Percentiles rank a stretch among this genome's conserved stretches.
phyloP scores from a whole-genome alignment of 148 eudicot species.

The Cornus kousa region DNA sequence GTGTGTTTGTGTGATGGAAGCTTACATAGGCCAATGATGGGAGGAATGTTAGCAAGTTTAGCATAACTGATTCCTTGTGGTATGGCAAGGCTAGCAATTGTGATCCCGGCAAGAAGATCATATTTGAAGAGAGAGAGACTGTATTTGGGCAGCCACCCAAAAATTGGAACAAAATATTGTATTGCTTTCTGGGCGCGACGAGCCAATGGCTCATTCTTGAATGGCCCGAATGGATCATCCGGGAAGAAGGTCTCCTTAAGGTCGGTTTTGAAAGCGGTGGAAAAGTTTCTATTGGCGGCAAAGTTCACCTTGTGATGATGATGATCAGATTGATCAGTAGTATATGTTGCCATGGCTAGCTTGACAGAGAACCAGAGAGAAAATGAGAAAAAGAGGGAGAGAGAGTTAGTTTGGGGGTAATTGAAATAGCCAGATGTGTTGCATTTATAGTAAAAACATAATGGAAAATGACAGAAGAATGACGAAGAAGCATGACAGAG shows the following conservation, averaged over 20 bases:
- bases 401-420: neutral
- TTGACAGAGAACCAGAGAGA: neutral
- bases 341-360: neutral
- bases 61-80: conserved; percentile 99
- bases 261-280: conserved; percentile 34
- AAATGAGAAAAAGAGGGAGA: neutral
- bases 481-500: conserved; percentile 13
- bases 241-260: conserved; percentile 67
- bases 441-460: conserved; percentile 2
- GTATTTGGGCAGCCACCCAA: conserved; percentile 75
- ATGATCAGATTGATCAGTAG: neutral
- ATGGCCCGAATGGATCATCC: conserved; percentile 63
- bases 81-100: conserved; percentile 92
- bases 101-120: conserved; percentile 89
- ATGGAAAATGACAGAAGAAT: neutral
- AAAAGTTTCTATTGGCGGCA: conserved; percentile 37
- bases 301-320: conserved; percentile 42
- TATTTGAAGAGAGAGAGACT: conserved; percentile 39
- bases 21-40: conserved; percentile 89
- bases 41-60: conserved; percentile 75
- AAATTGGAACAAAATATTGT: conserved; percentile 64
- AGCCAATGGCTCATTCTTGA: conserved; percentile 31
- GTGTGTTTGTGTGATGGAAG: no score
- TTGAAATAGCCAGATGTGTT: neutral
- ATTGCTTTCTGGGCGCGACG: conserved; percentile 22